A percentile compares a stretch with the other conserved stretches of the same genome.
phyloP scores from a whole-genome alignment of 2,329 filamentous ascomycete genomes.

The Nigrospora oryzae region DNA sequence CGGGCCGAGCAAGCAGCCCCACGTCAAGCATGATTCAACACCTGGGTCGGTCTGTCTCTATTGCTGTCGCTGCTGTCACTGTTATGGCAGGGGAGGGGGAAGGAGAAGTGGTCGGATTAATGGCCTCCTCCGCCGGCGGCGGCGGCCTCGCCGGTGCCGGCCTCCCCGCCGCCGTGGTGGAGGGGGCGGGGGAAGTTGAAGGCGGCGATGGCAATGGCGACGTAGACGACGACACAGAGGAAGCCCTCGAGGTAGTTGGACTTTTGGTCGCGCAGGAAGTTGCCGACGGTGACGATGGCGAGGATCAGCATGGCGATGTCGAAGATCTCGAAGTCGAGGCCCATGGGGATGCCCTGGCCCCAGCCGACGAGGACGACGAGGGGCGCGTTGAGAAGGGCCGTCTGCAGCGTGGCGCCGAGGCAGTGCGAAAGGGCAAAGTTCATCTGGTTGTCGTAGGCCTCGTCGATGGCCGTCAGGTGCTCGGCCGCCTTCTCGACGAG shows the following conservation, averaged over 20 bases:
- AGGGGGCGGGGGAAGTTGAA: conserved; percentile 48
- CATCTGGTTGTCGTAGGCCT: conserved; percentile 77
- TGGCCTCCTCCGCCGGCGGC: too few species aligned
- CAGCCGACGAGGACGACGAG: conserved; percentile 78
- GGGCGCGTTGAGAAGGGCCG: conserved; percentile 79
- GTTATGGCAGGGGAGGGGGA: too few species aligned
- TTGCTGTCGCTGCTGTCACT: too few species aligned
- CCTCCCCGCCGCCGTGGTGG: neutral
- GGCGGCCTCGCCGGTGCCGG: too few species aligned
- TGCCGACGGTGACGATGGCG: conserved; percentile 77
- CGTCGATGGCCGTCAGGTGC: conserved; percentile 75
- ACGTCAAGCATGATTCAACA: too few species aligned
- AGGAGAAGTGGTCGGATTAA: too few species aligned
- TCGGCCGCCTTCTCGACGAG: conserved; percentile 83
- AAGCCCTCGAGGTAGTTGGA: conserved; percentile 85
- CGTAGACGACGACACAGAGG: conserved; percentile 63
- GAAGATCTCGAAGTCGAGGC: conserved; percentile 80
- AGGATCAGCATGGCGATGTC: conserved; percentile 76
- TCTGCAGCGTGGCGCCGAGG: conserved; percentile 81
- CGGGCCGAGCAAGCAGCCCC: too few species aligned
- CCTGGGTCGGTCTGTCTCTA: too few species aligned
- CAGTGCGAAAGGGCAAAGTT: conserved; percentile 82
- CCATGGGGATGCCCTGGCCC: conserved; percentile 63
- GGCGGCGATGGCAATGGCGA: conserved; percentile 51
- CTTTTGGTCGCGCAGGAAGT: conserved; percentile 81